Evolutionary conservation across 2,329 filamentous ascomycete species (phyloP).

Genomic region (Claviceps quebecensis): DNA sequence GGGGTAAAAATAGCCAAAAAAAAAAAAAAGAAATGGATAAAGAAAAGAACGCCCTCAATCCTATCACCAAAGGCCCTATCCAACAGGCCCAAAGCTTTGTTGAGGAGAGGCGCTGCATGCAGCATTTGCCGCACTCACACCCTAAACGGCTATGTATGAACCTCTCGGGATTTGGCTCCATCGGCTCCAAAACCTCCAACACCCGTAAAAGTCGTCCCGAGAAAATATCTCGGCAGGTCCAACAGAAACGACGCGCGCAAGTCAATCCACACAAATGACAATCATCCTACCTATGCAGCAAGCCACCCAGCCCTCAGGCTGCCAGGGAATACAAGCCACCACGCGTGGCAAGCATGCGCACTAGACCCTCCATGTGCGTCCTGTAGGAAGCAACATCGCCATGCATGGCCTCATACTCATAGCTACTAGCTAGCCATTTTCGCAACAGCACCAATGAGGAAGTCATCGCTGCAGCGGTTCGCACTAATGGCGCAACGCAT

Average conservation of each 20-base stretch:
- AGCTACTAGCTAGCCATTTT: no score
- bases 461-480: no score
- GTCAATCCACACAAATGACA: slow-evolving; percentile 18
- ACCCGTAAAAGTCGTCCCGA: slow-evolving; percentile 6
- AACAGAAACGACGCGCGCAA: slow-evolving; percentile 17
- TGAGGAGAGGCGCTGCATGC: no score
- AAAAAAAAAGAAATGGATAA: no score
- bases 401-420: slow-evolving; percentile 30
- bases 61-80: no score
- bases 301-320: slow-evolving; percentile 28
- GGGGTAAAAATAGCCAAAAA: no score
- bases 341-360: slow-evolving; percentile 26
- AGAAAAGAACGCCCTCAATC: no score
- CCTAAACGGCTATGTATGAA: slow-evolving; percentile 16
- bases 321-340: slow-evolving; percentile 26
- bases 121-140: no score
- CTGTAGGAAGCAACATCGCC: slow-evolving; percentile 26
- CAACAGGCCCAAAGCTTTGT: no score
- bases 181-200: slow-evolving; percentile 4
- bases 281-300: slow-evolving; percentile 27
- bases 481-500: no score
- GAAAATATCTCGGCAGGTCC: slow-evolving; percentile 19
- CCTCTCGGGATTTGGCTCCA: slow-evolving; percentile 19
- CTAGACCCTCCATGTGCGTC: slow-evolving; percentile 33
- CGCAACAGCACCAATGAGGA: no score